phyloP scores from a whole-genome alignment of 805 yeast species.

The Candida nonsorbophila region DNA sequence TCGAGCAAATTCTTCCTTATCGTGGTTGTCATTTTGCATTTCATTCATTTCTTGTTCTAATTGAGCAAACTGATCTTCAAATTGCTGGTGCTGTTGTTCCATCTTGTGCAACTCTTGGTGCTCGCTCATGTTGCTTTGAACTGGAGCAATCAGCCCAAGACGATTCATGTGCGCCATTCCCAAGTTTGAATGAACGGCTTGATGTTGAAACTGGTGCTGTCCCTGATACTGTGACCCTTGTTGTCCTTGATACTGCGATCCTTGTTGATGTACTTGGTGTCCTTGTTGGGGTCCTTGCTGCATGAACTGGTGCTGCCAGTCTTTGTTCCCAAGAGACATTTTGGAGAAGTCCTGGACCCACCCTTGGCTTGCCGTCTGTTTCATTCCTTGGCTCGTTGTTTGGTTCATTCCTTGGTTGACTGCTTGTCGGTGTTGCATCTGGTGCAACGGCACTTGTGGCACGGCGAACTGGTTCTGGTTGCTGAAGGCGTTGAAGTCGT shows the following conservation, averaged over 20 bases:
- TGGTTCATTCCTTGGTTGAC: background rate
- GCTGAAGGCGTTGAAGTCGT: slow-evolving; percentile 32
- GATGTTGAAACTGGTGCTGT: slow-evolving; percentile 9
- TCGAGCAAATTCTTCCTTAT: slow-evolving; percentile 33
- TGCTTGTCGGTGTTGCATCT: slow-evolving; percentile 1
- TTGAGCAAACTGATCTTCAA: slow-evolving; percentile 28
- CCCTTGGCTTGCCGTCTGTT: slow-evolving; percentile 4
- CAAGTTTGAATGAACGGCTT: too few species aligned
- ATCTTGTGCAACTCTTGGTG: slow-evolving; percentile 22
- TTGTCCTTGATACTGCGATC: slow-evolving; percentile 6
- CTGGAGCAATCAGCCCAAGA: too few species aligned
- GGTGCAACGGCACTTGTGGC: background rate
- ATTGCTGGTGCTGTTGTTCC: slow-evolving; percentile 18
- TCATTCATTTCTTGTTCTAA: slow-evolving; percentile 11
- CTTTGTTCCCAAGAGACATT: slow-evolving; percentile 13
- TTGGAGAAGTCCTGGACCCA: slow-evolving; percentile 29
- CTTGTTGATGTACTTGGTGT: slow-evolving; percentile 6
- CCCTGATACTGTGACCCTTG: slow-evolving; percentile 7
- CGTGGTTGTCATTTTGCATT: slow-evolving; percentile 8
- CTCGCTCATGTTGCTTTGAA: slow-evolving; percentile 16
- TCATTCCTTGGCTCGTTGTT: slow-evolving; percentile 2
- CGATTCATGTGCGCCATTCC: too few species aligned
- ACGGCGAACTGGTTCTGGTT: background rate
- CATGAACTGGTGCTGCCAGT: slow-evolving; percentile 24
- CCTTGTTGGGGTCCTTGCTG: slow-evolving; percentile 11